A percentile compares a stretch with the other conserved stretches of the same genome.
Conservation (phyloP, 495 filamentous ascomycete species). For the Pyronema omphalodes region DNA sequence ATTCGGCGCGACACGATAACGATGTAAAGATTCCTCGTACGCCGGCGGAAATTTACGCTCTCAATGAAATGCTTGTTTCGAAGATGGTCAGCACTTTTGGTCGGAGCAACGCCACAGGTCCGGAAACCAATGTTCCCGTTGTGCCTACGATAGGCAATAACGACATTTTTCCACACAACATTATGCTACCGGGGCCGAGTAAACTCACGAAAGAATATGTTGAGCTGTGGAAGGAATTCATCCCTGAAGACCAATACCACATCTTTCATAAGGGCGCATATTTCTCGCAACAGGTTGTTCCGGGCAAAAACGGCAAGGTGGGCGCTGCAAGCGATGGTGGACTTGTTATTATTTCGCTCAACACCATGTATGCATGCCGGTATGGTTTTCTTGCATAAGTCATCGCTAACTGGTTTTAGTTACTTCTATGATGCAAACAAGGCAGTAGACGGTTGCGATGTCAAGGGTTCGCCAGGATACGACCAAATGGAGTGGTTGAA, state of each 20-base stretch:
- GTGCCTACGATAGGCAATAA: conserved; percentile 92
- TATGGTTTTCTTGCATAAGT: neutral
- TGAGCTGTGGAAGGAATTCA: conserved; percentile 64
- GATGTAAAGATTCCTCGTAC: conserved; percentile 68
- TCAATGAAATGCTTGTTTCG: conserved; percentile 55
- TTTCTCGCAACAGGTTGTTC: conserved; percentile 86
- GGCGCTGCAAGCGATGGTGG: conserved; percentile 16
- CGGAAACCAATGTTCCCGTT: conserved; percentile 48
- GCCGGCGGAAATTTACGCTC: conserved; percentile 47
- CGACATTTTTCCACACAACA: conserved; percentile 93
- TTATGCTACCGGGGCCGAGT: conserved; percentile 70
- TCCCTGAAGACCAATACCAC: conserved; percentile 85
- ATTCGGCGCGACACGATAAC: conserved; percentile 87
- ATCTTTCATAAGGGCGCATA: conserved; percentile 82
- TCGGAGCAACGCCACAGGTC: conserved; percentile 28
- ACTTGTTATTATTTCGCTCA: conserved; percentile 83
- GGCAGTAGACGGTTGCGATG: conserved; percentile 73
- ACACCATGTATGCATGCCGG: conserved; percentile 42
- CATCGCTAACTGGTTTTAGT: conserved; percentile 15
- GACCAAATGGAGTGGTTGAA: conserved; percentile 93
- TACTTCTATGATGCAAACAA: conserved; percentile 90
- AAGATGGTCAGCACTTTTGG: conserved; percentile 62
- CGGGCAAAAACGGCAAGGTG: conserved; percentile 33
- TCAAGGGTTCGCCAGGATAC: conserved; percentile 63
- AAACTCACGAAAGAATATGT: conserved; percentile 55